A percentile compares a stretch with the other conserved stretches of the same genome.
These are phyloP conservation scores for Laguncularia racemosa DNA, from an alignment of 345 rosid genomes.

Conservation along the genomic window DNA sequence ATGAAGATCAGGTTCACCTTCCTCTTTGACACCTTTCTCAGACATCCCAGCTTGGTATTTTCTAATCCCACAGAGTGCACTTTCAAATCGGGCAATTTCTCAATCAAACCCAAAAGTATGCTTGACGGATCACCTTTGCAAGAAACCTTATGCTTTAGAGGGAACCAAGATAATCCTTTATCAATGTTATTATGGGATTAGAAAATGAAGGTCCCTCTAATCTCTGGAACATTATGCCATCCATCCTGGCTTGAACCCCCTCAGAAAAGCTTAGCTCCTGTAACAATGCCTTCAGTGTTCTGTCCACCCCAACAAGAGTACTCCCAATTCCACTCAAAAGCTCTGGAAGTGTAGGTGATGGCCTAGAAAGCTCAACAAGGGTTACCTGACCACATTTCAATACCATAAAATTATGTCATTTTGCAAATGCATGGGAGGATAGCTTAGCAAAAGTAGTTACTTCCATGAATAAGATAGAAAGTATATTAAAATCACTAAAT, in stretches of 20 bases:
- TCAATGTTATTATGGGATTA: conserved; percentile 46
- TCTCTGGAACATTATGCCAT: conserved; percentile 71
- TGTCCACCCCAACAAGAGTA: conserved; percentile 65
- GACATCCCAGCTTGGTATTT: no score
- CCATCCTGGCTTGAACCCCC: conserved; percentile 90
- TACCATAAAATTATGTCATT: no score
- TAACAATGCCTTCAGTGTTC: conserved; percentile 46
- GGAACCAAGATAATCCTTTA: conserved; percentile 70
- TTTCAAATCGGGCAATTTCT: no score
- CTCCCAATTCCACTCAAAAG: conserved; percentile 61
- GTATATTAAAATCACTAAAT: background rate
- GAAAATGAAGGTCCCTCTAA: conserved; percentile 46
- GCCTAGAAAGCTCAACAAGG: conserved; percentile 76
- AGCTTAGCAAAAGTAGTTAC: background rate
- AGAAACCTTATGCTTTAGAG: conserved; percentile 15
- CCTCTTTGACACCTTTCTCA: no score
- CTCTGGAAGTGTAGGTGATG: conserved; percentile 65
- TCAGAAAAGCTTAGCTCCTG: conserved; percentile 45
- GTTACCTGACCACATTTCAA: conserved; percentile 46
- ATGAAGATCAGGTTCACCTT: no score
- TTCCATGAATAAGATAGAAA: background rate
- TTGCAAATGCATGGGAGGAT: background rate
- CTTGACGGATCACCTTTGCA: no score
- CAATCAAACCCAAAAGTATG: no score
- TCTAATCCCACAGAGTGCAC: no score